A percentile compares a stretch with the other conserved stretches of the same genome.
Conservation (phyloP, 2,329 filamentous ascomycete genomes). For the Xylaria polymorpha region DNA sequence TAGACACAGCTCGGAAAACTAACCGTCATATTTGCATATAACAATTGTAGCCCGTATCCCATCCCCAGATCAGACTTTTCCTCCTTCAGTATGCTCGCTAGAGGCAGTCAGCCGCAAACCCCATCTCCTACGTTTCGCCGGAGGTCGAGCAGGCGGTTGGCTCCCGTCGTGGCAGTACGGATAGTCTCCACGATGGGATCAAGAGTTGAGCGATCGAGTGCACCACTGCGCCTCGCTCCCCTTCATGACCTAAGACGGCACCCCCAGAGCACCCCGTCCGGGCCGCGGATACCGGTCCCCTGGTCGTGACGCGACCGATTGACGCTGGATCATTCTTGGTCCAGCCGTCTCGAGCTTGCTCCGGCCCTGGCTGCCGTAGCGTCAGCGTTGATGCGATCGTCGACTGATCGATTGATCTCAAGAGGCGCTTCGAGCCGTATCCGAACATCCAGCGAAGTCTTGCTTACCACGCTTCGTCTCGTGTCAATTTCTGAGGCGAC, state of each 20-base stretch:
- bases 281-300: constrained; percentile 36
- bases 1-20: constrained; percentile 1
- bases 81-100: constrained; percentile 37
- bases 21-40: constrained; percentile 21
- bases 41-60: constrained; percentile 14
- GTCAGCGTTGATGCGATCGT: constrained; percentile 33
- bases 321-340: constrained; percentile 27
- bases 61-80: neutral
- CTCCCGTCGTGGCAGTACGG: constrained; percentile 43
- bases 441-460: constrained; percentile 23
- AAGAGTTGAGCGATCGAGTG: constrained; percentile 39
- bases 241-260: constrained; percentile 41
- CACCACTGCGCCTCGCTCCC: constrained; percentile 35
- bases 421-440: constrained; percentile 30
- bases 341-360: constrained; percentile 32
- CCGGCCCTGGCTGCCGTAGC: constrained; percentile 32
- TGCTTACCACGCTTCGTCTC: constrained; percentile 20
- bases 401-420: constrained; percentile 36
- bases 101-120: constrained; percentile 46
- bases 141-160: constrained; percentile 47
- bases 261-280: constrained; percentile 35
- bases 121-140: constrained; percentile 38
- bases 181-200: constrained; percentile 40
- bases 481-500: constrained; percentile 13
- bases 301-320: constrained; percentile 28